Evolutionary conservation across 2,329 filamentous ascomycete species (phyloP).

Genomic region (Penicillium expansum): DNA sequence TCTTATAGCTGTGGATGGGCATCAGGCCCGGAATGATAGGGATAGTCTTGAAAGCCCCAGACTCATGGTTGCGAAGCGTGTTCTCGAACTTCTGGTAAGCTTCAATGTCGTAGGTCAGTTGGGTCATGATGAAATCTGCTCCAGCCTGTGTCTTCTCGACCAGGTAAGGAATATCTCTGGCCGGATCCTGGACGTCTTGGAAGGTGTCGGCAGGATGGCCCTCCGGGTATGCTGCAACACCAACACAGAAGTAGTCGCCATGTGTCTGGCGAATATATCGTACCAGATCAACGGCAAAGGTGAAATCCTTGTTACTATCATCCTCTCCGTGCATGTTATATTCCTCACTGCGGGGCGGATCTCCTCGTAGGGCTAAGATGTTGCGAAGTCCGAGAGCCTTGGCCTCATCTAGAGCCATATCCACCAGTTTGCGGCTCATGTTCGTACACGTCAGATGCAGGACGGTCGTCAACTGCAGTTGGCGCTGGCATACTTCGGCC

Average conservation of each 20-base stretch:
- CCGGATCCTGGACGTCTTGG: slow-evolving; percentile 68
- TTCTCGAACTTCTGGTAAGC: slow-evolving; percentile 80
- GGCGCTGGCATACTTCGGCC: slow-evolving; percentile 90
- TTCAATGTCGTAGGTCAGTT: slow-evolving; percentile 88
- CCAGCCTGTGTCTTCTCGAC: slow-evolving; percentile 88
- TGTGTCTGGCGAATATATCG: slow-evolving; percentile 81
- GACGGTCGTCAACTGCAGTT: slow-evolving; percentile 89
- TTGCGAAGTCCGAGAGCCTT: slow-evolving; percentile 89
- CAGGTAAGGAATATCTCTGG: slow-evolving; percentile 75
- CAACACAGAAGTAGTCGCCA: slow-evolving; percentile 93
- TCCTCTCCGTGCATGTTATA: slow-evolving; percentile 66
- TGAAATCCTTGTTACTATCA: slow-evolving; percentile 73
- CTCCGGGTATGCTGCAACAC: slow-evolving; percentile 92
- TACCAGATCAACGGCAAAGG: slow-evolving; percentile 85
- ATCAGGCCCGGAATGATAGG: slow-evolving; percentile 93
- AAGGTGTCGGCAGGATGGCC: slow-evolving; percentile 90
- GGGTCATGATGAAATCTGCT: slow-evolving; percentile 97
- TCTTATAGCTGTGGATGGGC: slow-evolving; percentile 97
- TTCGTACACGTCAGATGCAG: slow-evolving; percentile 97
- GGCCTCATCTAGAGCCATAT: slow-evolving; percentile 85
- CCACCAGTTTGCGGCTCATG: slow-evolving; percentile 83
- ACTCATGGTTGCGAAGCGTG: slow-evolving; percentile 73
- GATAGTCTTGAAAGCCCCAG: slow-evolving; percentile 78
- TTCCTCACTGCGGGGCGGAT: slow-evolving; percentile 85
- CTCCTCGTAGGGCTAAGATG: slow-evolving; percentile 85